Evolutionary conservation across 768 basidiomycete species (phyloP).

Genomic region (Suillus lakei): DNA sequence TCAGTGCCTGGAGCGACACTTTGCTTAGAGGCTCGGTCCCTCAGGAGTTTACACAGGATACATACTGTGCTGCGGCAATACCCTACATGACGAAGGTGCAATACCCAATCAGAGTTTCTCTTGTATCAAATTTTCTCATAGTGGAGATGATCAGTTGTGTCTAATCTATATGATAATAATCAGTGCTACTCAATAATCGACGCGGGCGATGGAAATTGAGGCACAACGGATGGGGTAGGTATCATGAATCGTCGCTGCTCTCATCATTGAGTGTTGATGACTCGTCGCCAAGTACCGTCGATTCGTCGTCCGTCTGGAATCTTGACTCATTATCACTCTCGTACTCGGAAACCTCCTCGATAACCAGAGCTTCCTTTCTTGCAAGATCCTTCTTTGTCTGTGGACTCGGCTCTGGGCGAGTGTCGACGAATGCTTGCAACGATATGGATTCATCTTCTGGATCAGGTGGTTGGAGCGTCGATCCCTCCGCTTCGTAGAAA

Average conservation of each 20-base stretch:
- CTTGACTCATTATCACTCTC: slow-evolving; percentile 2
- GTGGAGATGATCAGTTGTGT: background rate
- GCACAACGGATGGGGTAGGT: background rate
- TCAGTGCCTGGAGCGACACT: no score
- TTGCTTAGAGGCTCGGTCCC: no score
- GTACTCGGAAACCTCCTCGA: background rate
- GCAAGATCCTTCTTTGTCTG: background rate
- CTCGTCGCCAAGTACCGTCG: slow-evolving; percentile 11
- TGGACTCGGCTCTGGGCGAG: background rate
- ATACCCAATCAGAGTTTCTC: slow-evolving; percentile 14
- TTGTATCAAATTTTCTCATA: slow-evolving; percentile 4
- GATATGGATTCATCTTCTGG: slow-evolving; percentile 3
- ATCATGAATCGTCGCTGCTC: background rate
- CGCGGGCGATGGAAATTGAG: background rate
- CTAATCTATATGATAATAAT: slow-evolving; percentile 2
- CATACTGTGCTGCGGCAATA: slow-evolving; percentile 46
- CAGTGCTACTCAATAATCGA: background rate
- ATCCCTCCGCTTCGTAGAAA: slow-evolving; percentile 56
- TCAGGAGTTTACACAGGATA: slow-evolving; percentile 52
- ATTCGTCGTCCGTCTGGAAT: background rate
- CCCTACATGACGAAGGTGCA: slow-evolving; percentile 29
- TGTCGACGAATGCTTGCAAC: background rate
- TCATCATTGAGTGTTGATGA: background rate
- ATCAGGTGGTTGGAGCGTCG: slow-evolving; percentile 16
- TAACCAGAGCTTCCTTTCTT: background rate